These are phyloP conservation scores for Chlorella vulgaris DNA, from an alignment of 139 green algal genomes.

Conservation along the genomic window DNA sequence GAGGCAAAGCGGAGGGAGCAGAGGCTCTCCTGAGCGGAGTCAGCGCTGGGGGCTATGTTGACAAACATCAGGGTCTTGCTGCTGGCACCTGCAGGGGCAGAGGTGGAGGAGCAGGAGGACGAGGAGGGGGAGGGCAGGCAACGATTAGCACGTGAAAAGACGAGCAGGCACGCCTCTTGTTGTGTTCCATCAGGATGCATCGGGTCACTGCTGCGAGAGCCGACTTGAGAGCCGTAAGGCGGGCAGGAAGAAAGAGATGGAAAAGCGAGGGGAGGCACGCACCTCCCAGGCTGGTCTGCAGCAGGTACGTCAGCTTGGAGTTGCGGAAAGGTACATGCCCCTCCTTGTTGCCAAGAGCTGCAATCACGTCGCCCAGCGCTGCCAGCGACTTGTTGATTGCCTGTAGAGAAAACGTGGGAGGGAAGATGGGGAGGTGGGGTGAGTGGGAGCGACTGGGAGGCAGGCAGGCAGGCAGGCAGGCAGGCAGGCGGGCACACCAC, in stretches of 20 bases:
- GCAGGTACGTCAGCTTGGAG: conserved; percentile 95
- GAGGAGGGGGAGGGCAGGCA: background rate
- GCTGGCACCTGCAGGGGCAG: conserved; percentile 31
- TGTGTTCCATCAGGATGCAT: no score
- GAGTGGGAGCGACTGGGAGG: background rate
- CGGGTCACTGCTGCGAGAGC: no score
- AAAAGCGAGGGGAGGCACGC: background rate
- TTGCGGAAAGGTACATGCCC: conserved; percentile 89
- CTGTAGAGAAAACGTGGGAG: background rate
- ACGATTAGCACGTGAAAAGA: background rate
- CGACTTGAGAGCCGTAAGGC: background rate
- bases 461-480: no score
- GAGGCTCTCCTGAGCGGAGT: conserved; percentile 75
- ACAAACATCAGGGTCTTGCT: conserved; percentile 96
- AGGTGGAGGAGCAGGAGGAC: background rate
- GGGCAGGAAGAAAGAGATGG: background rate
- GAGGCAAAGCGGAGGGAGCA: conserved; percentile 90
- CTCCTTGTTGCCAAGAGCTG: conserved; percentile 69
- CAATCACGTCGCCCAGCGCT: conserved; percentile 89
- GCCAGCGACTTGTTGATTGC: conserved; percentile 93
- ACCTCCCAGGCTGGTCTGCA: conserved; percentile 51
- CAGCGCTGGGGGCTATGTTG: conserved; percentile 86
- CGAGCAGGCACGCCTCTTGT: no score
- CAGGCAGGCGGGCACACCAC: no score
- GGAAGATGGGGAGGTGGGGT: background rate